Conservation (phyloP, 23 red algal genomes). For the Porphyridium purpureum region DNA sequence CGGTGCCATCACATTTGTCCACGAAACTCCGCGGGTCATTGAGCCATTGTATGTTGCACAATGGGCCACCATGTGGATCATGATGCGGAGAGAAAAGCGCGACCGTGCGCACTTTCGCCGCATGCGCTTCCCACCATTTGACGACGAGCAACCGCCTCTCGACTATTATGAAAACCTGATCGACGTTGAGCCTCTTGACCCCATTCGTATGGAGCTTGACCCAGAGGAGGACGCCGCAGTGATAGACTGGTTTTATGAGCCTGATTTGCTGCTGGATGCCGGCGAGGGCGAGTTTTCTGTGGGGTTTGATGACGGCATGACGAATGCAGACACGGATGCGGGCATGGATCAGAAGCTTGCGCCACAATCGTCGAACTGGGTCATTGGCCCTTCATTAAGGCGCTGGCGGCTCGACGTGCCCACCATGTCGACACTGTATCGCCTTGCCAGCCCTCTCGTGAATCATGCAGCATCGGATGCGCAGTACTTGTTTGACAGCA, state of each 20-base stretch:
- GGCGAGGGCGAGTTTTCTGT: slow-evolving; percentile 3
- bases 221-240: slow-evolving; percentile 62
- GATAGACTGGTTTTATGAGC: slow-evolving; percentile 79
- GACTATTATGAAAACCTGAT: slow-evolving; percentile 89
- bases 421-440: slow-evolving; percentile 66
- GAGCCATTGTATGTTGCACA: slow-evolving; percentile 84
- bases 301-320: no score
- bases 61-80: slow-evolving; percentile 79
- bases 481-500: slow-evolving; percentile 77
- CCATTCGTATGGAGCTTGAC: slow-evolving; percentile 85
- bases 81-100: slow-evolving; percentile 68
- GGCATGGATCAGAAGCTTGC: no score
- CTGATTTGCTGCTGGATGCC: slow-evolving; percentile 29
- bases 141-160: slow-evolving; percentile 88
- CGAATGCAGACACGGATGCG: no score
- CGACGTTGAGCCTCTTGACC: slow-evolving; percentile 74
- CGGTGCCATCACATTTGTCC: slow-evolving; percentile 92
- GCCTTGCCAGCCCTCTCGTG: slow-evolving; percentile 51
- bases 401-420: slow-evolving; percentile 53
- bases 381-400: slow-evolving; percentile 58
- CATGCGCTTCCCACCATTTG: slow-evolving; percentile 86
- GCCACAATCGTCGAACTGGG: slow-evolving; percentile 13
- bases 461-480: no score
- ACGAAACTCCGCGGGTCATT: slow-evolving; percentile 55
- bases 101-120: slow-evolving; percentile 58